Conservation (phyloP, 345 rosid species). For the Eucalyptus guilfoylei region DNA sequence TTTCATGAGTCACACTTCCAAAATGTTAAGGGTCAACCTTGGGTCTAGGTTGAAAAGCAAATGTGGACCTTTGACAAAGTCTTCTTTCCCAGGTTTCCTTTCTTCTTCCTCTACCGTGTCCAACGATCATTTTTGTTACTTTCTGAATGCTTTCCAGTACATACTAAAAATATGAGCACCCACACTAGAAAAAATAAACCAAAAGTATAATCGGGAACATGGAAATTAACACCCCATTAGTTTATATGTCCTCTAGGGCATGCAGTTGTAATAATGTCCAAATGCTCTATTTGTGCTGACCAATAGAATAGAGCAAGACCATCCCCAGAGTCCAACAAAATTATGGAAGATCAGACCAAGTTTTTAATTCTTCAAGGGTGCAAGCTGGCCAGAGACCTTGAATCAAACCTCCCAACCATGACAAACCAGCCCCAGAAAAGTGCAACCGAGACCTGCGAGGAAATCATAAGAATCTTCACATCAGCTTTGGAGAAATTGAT, state of each 20-base stretch:
- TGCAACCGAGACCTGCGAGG: slow-evolving; percentile 20
- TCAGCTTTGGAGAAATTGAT: background rate
- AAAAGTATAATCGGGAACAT: background rate
- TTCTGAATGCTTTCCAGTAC: background rate
- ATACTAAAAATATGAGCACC: background rate
- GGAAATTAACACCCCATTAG: background rate
- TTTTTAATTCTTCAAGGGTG: slow-evolving; percentile 30
- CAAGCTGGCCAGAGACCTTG: slow-evolving; percentile 35
- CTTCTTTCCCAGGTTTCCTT: background rate
- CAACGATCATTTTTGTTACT: background rate
- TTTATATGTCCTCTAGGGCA: background rate
- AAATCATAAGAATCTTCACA: slow-evolving; percentile 9
- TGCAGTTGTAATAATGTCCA: background rate
- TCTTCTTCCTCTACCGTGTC: background rate
- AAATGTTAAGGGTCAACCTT: background rate
- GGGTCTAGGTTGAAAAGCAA: background rate
- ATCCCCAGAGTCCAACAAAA: background rate
- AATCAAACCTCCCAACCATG: slow-evolving; percentile 14
- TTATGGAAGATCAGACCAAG: background rate
- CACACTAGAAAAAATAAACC: background rate
- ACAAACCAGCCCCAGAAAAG: slow-evolving; percentile 8
- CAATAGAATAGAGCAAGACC: background rate
- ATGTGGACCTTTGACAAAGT: background rate
- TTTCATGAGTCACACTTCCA: background rate
- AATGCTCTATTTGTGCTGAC: background rate